Base-by-base conservation (phyloP, 306 rosid genomes). In the Arachis hypogaea region DNA sequence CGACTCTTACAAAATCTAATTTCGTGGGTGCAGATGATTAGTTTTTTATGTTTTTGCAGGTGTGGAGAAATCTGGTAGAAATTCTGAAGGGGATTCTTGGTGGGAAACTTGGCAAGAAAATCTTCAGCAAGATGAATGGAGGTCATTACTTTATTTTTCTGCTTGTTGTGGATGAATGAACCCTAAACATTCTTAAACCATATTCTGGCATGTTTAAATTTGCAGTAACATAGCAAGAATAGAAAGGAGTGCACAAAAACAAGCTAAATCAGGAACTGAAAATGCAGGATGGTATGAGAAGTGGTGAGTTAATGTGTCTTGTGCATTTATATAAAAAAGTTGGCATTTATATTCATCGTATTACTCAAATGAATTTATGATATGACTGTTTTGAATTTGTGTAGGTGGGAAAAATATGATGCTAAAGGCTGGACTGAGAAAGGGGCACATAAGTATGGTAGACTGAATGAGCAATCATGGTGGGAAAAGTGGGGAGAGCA, bases 401-500 rank as follows among this genome's bases (percentile, higher is more conserved):
- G 58, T 76, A 94, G 98, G 98, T 94, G 96, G 97, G 98, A 94
- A 85, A 94, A 94, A 81, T 94, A 85, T 68, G 98, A 94, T 61
- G 97, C 97, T 30, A 94, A 94, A 84, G 98, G 98, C 76, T 94
- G 93, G 97, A 91, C 97, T 6, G 98, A 94, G 89, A 94, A 94
- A 78, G 96, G 95, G 73, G 98, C 98, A 64, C 92, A 89, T 81
- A 93, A 93, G 78, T 93, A 92, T 66, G 98, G 98, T 82, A 89
- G 96, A 82, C 88, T 93, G 72, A 89, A 93, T 78, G 98, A 94
- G 71, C 97, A 91, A 71, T 94, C 98, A 38, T 94, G 98, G 97
- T 94, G 98, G 98, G 98, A 91, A 86, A 91, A 91, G 86, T 94
- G 98, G 97, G 97, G 98, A 78, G 98, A 94, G 88, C 82, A 94